phyloP scores from a whole-genome alignment of 2,329 filamentous ascomycete species.

The Penicillium corylophilum region DNA sequence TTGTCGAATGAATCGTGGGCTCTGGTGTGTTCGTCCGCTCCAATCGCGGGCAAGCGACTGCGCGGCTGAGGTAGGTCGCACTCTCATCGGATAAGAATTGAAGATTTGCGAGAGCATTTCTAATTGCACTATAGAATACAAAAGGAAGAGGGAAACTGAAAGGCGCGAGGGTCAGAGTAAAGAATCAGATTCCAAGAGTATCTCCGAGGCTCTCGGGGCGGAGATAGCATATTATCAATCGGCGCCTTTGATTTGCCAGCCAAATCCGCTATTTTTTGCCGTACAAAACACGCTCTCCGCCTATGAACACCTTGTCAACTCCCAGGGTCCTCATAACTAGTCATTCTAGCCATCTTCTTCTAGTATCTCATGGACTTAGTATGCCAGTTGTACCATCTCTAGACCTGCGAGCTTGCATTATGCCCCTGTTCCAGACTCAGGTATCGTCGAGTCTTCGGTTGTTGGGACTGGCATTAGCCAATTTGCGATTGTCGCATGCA shows the following conservation, averaged over 20 bases:
- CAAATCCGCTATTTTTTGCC: not conserved
- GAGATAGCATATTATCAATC: constrained; percentile 19
- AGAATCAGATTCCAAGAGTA: not conserved
- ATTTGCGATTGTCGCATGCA: not conserved
- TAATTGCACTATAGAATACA: not conserved
- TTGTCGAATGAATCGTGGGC: constrained; percentile 10
- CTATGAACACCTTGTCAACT: not conserved
- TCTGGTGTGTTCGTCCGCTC: constrained; percentile 7
- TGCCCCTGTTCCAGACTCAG: not conserved
- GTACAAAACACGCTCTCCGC: not conserved
- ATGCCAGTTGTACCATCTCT: not conserved
- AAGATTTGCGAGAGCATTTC: not conserved
- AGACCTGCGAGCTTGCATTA: not conserved
- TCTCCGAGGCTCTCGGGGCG: constrained; percentile 21
- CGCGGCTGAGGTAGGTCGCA: constrained; percentile 6
- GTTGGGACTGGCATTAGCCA: not conserved
- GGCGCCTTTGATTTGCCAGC: constrained; percentile 3
- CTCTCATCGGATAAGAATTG: constrained; percentile 12
- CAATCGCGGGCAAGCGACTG: constrained; percentile 16
- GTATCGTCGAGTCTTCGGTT: not conserved
- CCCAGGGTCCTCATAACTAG: not conserved
- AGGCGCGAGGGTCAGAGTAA: not conserved
- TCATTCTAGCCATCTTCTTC: not conserved
- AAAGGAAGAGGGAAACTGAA: not conserved
- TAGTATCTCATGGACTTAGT: too few species aligned